Percentiles rank a stretch among this genome's conserved stretches.
Evolutionary conservation across 805 yeast species (phyloP).

Genomic region (Kurtzmaniella fragi): DNA sequence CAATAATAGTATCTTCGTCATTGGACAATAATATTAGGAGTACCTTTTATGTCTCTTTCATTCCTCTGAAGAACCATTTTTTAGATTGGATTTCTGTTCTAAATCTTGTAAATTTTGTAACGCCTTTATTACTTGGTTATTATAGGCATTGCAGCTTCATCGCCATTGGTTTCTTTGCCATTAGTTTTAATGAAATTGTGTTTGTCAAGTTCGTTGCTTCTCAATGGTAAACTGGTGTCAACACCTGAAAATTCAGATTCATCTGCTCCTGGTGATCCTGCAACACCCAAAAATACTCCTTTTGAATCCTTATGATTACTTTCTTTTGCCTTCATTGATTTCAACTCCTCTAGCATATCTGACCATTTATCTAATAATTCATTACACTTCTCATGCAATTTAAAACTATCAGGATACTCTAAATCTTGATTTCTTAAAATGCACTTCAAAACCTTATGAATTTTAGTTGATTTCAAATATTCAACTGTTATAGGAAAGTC

Average conservation of each 20-base stretch:
- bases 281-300: too few relatives aligned
- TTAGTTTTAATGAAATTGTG: too few relatives aligned
- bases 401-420: conserved; percentile 39
- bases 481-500: conserved; percentile 39
- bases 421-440: conserved; percentile 36
- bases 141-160: too few relatives aligned
- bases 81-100: too few relatives aligned
- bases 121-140: too few relatives aligned
- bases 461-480: conserved; percentile 39
- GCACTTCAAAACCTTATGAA: conserved; percentile 50
- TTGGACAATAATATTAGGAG: too few relatives aligned
- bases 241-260: conserved; percentile 23
- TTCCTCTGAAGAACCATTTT: too few relatives aligned
- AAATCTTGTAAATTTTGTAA: too few relatives aligned
- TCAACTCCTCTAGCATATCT: conserved; percentile 30
- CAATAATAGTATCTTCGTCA: too few relatives aligned
- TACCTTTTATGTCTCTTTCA: too few relatives aligned
- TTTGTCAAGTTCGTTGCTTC: not conserved
- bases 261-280: conserved; percentile 7
- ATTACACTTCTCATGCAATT: conserved; percentile 41
- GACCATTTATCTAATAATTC: conserved; percentile 41
- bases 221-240: conserved; percentile 8
- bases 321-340: conserved; percentile 8
- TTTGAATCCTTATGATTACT: not conserved
- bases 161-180: too few relatives aligned